Evolutionary conservation across 2,329 filamentous ascomycete species (phyloP).

Genomic region (Furcasterigmium sp.): DNA sequence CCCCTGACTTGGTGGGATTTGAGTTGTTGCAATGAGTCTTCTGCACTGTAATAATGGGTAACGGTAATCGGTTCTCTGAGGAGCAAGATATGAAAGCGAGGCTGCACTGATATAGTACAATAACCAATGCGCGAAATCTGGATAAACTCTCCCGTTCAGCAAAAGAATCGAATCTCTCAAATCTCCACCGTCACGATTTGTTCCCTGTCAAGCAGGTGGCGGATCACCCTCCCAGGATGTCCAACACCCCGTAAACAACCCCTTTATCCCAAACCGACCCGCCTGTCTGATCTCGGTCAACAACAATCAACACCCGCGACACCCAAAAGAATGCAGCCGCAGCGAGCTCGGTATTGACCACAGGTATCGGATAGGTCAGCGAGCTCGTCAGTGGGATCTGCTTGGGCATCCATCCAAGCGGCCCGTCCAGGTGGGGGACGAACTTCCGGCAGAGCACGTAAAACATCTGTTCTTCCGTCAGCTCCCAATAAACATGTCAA

Average conservation of each 20-base stretch:
- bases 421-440: neutral
- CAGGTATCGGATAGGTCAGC: neutral
- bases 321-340: neutral
- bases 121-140: too few species aligned
- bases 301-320: neutral
- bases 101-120: too few species aligned
- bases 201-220: too few species aligned
- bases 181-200: too few species aligned
- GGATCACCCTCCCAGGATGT: neutral
- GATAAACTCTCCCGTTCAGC: too few species aligned
- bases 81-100: too few species aligned
- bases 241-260: neutral
- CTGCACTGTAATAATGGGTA: too few species aligned
- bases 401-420: neutral
- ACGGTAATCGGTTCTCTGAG: too few species aligned
- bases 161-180: too few species aligned
- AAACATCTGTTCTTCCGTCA: neutral
- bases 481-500: neutral
- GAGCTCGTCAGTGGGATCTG: neutral
- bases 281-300: neutral
- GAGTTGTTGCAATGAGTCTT: constrained; percentile 14
- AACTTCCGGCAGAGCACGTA: constrained; percentile 1
- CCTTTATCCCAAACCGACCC: neutral
- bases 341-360: neutral
- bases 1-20: constrained; percentile 38